Conservation (phyloP, 148 eudicot genomes). For the Rhododendron ferrugineum region DNA sequence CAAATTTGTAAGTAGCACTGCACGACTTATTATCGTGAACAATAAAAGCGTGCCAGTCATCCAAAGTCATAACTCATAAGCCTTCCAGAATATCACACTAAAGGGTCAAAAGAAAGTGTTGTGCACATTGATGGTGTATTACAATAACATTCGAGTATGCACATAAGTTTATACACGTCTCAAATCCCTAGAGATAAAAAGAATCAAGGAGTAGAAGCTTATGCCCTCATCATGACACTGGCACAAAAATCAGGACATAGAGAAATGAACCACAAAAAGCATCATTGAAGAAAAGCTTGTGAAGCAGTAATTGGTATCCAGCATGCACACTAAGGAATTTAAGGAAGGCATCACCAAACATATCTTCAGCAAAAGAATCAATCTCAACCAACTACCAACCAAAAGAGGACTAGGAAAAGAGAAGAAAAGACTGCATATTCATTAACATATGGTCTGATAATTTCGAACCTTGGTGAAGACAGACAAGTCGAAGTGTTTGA, state of each 20-base stretch:
- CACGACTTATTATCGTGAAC: background rate
- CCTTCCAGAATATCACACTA: background rate
- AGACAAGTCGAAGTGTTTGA: constrained; percentile 39
- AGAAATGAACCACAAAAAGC: background rate
- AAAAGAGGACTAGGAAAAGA: background rate
- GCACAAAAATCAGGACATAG: background rate
- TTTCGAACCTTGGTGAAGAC: constrained; percentile 48
- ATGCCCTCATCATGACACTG: background rate
- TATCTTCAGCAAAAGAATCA: background rate
- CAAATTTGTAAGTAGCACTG: background rate
- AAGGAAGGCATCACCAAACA: background rate
- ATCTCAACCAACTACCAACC: background rate
- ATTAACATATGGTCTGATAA: background rate
- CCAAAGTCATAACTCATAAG: background rate
- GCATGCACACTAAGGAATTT: background rate
- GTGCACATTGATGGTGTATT: background rate
- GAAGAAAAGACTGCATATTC: background rate
- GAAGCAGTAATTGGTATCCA: background rate
- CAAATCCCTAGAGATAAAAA: background rate
- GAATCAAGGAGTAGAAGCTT: background rate
- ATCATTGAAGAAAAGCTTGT: background rate
- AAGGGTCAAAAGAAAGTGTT: background rate
- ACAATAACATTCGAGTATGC: background rate
- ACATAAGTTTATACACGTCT: background rate
- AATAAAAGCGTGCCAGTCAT: background rate